Evolutionary conservation across 805 yeast genomes (phyloP), one percentile per base, ranked within the genome.

Genomic region (Scheffersomyces ergatensis): DNA sequence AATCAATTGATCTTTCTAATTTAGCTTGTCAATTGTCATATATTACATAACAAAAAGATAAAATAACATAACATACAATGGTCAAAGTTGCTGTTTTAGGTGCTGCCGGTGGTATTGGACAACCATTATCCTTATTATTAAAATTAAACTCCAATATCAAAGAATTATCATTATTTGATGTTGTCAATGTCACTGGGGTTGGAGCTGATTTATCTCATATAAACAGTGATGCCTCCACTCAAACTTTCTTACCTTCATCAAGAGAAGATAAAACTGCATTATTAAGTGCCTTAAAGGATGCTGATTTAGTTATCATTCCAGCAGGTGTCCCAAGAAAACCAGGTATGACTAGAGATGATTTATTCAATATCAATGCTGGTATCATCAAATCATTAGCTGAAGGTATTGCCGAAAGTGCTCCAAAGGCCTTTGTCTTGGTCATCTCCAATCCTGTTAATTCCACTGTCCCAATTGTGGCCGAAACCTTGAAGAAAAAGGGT

Each of bases 41-140:
- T n/a, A n/a, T n/a, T n/a, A n/a, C n/a, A n/a, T n/a, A n/a, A n/a
- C n/a, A n/a, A n/a, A n/a, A n/a, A n/a, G n/a, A 11, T 26, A 6
- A 26, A 26, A 11, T 26, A 26, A 11, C 13, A 8, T 11, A 9
- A 26, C 20, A 8, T 12, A 43, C 36, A 33, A 70, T 70, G 75
- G 74, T 70, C 42, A 89, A 88, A 73, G 95, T 87, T 39, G 77
- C 95, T 42, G 89, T 89, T 45, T 74, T 83, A 39, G 96, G 96
- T 50, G 97, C 97, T 43, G 89, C 92, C 40, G 96, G 96, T 54
- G 96, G 97, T 46, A 89, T 89, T 59, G 97, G 97, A 41, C 96
- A 89, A 73, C 95, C 96, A 33, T 74, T 89, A 46, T 87, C 96
- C 12, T 78, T 89, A 40, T 74, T 89, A 48, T 72, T 89, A 53